Percentiles rank a stretch among this genome's conserved stretches.
Evolutionary conservation across 345 rosid species (phyloP).

Genomic region (Moringa oleifera): DNA sequence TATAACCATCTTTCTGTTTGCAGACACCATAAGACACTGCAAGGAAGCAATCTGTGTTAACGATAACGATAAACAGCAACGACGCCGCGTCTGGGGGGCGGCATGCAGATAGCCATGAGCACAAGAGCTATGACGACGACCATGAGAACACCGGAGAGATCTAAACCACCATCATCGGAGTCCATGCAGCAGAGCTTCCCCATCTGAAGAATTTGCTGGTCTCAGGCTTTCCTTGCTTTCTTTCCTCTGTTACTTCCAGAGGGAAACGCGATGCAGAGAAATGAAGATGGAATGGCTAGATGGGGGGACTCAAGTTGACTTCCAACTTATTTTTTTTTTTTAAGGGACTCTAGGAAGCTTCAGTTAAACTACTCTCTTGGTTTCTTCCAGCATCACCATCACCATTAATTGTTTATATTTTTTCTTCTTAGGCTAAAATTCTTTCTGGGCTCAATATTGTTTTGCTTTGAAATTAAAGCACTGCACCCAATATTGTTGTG

Average conservation of each 20-base stretch:
- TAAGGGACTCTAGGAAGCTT: neutral
- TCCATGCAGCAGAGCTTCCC: conserved; percentile 33
- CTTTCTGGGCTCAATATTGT: no score
- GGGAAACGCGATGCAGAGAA: neutral
- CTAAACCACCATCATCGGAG: conserved; percentile 21
- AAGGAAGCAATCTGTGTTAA: no score
- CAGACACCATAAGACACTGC: no score
- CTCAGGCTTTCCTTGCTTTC: conserved; percentile 3
- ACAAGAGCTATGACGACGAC: conserved; percentile 33
- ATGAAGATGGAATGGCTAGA: conserved; percentile 11
- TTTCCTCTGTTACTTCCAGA: neutral
- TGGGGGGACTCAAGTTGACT: conserved; percentile 1
- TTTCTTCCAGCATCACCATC: no score
- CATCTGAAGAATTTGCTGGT: conserved; percentile 19
- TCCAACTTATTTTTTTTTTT: no score
- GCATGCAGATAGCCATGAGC: conserved; percentile 30
- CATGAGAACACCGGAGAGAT: conserved; percentile 20
- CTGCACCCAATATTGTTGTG: no score
- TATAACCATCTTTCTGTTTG: neutral
- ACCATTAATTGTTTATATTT: no score
- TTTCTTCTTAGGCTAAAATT: no score
- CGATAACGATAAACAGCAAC: conserved; percentile 24
- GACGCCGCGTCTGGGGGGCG: conserved; percentile 22
- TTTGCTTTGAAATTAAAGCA: no score
- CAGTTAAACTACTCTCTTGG: no score